Evolutionary conservation across 805 yeast species (phyloP).

Genomic region (Clavispora fructus): DNA sequence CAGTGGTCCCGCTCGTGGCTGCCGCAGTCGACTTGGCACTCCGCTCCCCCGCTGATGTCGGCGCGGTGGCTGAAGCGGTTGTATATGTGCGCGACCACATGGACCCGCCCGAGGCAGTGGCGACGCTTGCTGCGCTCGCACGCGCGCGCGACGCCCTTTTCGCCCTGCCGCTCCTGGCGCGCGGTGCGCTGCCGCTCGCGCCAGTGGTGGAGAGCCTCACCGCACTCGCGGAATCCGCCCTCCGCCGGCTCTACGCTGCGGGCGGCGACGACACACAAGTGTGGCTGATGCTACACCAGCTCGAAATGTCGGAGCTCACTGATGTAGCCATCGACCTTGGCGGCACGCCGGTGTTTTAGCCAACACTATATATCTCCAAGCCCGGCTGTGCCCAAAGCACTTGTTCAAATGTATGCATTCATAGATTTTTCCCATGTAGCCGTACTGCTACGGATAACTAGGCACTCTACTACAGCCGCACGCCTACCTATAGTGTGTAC

Average conservation of each 20-base stretch:
- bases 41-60: neutral
- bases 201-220: slow-evolving; percentile 2
- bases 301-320: slow-evolving; percentile 13
- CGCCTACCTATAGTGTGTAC: too few relatives aligned
- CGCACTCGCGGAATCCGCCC: slow-evolving; percentile 2
- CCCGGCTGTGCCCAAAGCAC: too few relatives aligned
- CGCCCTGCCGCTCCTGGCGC: slow-evolving; percentile 3
- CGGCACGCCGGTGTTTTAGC: slow-evolving; percentile 4
- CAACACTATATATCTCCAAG: too few relatives aligned
- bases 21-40: slow-evolving; percentile 1
- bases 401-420: too few relatives aligned
- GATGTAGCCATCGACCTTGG: slow-evolving; percentile 11
- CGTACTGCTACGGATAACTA: too few relatives aligned
- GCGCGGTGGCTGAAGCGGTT: neutral
- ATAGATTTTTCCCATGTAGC: too few relatives aligned
- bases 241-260: slow-evolving; percentile 1
- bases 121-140: slow-evolving; percentile 5
- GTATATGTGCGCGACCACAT: neutral
- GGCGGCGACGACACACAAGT: slow-evolving; percentile 3
- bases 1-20: slow-evolving; percentile 3
- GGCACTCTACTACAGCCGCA: too few relatives aligned
- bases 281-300: slow-evolving; percentile 10
- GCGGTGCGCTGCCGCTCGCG: slow-evolving; percentile 3
- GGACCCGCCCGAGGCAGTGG: slow-evolving; percentile 4
- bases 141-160: slow-evolving; percentile 4